Percentiles rank a stretch among this genome's conserved stretches.
Evolutionary conservation across 164 flowering plant species (phyloP).

Genomic region (Dillenia suffruticosa): DNA sequence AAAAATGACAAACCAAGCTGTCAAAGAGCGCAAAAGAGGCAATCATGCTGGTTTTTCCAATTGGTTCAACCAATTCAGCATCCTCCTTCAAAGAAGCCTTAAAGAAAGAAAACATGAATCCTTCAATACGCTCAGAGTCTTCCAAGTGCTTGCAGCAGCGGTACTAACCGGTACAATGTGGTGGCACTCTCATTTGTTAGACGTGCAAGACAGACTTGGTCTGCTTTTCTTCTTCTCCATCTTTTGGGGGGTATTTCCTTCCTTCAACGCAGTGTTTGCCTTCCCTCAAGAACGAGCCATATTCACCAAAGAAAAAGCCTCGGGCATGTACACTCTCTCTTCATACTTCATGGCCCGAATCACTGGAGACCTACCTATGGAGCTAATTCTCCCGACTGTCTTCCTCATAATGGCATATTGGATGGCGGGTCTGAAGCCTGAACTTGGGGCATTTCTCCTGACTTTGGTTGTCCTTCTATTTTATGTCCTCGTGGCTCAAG

Average conservation of each 20-base stretch:
- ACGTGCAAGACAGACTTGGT: constrained; percentile 78
- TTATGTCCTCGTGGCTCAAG: constrained; percentile 81
- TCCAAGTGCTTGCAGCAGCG: constrained; percentile 68
- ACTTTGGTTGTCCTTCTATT: constrained; percentile 49
- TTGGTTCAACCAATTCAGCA: constrained; percentile 68
- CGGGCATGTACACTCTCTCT: constrained; percentile 82
- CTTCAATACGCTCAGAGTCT: constrained; percentile 58
- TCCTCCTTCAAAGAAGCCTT: constrained; percentile 69
- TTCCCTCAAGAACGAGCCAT: constrained; percentile 90
- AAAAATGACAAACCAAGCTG: neutral
- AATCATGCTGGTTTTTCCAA: neutral
- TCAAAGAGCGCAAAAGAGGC: constrained; percentile 8
- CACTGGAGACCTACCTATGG: constrained; percentile 74
- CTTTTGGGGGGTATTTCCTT: constrained; percentile 90
- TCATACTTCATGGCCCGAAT: constrained; percentile 81
- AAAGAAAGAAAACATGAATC: constrained; percentile 76
- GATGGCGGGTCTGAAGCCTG: constrained; percentile 70
- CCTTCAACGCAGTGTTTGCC: constrained; percentile 63
- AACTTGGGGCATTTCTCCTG: constrained; percentile 38
- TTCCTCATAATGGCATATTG: constrained; percentile 55
- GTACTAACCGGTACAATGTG: constrained; percentile 68
- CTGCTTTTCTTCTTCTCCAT: constrained; percentile 79
- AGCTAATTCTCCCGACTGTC: constrained; percentile 68
- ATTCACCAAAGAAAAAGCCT: constrained; percentile 64
- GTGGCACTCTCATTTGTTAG: constrained; percentile 68